These are phyloP conservation scores for Skeletonema menzelii DNA, from an alignment of 108 stramenopile genomes.

Conservation along the genomic window DNA sequence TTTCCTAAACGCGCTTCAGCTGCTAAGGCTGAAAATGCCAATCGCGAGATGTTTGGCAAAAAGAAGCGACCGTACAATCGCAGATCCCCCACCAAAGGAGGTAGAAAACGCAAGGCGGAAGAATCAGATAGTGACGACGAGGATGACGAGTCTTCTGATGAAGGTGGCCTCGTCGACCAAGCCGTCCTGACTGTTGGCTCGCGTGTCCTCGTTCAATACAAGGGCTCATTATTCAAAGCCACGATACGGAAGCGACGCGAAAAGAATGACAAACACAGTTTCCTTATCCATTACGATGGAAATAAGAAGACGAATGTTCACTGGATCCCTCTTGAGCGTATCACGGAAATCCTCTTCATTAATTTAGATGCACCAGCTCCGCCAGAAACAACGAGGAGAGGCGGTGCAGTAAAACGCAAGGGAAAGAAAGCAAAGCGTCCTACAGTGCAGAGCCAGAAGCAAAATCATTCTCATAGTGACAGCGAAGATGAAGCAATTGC, in stretches of 20 bases:
- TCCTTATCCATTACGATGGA: slow-evolving; percentile 55
- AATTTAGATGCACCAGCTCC: slow-evolving; percentile 12
- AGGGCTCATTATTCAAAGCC: slow-evolving; percentile 43
- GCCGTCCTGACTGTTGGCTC: slow-evolving; percentile 38
- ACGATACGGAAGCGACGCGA: slow-evolving; percentile 44
- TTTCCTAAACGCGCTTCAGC: slow-evolving; percentile 47
- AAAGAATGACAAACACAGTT: slow-evolving; percentile 37
- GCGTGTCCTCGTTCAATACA: slow-evolving; percentile 47
- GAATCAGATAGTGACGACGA: not conserved
- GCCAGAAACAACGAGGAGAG: not conserved
- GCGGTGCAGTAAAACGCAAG: not conserved
- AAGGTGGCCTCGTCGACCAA: slow-evolving; percentile 10
- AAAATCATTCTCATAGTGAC: not conserved
- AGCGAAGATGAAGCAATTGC: not conserved
- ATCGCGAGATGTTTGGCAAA: slow-evolving; percentile 38
- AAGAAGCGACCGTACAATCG: slow-evolving; percentile 23
- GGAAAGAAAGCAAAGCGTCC: slow-evolving; percentile 10
- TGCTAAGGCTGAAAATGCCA: slow-evolving; percentile 44
- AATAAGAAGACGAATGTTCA: slow-evolving; percentile 55
- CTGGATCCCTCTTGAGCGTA: slow-evolving; percentile 42
- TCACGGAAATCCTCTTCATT: slow-evolving; percentile 34
- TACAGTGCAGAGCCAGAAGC: not conserved
- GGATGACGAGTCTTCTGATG: slow-evolving; percentile 4
- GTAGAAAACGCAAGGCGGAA: slow-evolving; percentile 14
- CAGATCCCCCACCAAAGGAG: slow-evolving; percentile 7